Evolutionary conservation across 768 basidiomycete species (phyloP).

Genomic region (Tremella mesenterica): DNA sequence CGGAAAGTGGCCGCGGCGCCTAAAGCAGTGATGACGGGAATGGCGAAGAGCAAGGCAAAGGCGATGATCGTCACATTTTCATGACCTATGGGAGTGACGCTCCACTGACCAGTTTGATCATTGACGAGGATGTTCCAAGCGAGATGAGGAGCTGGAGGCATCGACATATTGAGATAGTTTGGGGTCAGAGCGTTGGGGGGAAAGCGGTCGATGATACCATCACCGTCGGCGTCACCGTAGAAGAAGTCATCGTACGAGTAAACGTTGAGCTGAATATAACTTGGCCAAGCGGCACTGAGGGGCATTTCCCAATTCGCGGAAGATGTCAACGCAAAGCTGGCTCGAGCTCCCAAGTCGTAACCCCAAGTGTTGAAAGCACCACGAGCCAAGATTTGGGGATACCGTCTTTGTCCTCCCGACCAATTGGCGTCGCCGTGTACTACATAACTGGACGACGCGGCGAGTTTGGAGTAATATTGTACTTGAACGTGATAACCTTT

Average conservation of each 20-base stretch:
- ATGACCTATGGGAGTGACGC: constrained; percentile 70
- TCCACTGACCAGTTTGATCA: constrained; percentile 68
- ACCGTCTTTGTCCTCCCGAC: constrained; percentile 56
- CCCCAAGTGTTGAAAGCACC: constrained; percentile 90
- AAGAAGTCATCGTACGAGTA: constrained; percentile 86
- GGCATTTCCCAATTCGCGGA: constrained; percentile 50
- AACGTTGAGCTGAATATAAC: constrained; percentile 80
- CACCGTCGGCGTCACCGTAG: constrained; percentile 81
- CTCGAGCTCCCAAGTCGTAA: constrained; percentile 69
- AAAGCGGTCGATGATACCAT: constrained; percentile 79
- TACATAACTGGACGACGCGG: constrained; percentile 57
- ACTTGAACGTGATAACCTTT: constrained; percentile 73
- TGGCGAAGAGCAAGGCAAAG: constrained; percentile 69
- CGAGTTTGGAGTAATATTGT: constrained; percentile 75
- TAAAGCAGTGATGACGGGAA: constrained; percentile 75
- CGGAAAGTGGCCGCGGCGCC: constrained; percentile 80
- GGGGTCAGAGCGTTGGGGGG: constrained; percentile 67
- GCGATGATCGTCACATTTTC: constrained; percentile 73
- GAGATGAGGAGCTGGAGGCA: constrained; percentile 76
- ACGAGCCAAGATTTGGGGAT: constrained; percentile 77
- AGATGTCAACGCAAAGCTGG: constrained; percentile 54
- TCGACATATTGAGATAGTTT: constrained; percentile 85
- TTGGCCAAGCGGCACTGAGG: constrained; percentile 84
- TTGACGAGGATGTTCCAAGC: constrained; percentile 78
- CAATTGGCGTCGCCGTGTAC: constrained; percentile 70